Conservation (phyloP, 305 asterid species). For the Caryopteris hybrid region DNA sequence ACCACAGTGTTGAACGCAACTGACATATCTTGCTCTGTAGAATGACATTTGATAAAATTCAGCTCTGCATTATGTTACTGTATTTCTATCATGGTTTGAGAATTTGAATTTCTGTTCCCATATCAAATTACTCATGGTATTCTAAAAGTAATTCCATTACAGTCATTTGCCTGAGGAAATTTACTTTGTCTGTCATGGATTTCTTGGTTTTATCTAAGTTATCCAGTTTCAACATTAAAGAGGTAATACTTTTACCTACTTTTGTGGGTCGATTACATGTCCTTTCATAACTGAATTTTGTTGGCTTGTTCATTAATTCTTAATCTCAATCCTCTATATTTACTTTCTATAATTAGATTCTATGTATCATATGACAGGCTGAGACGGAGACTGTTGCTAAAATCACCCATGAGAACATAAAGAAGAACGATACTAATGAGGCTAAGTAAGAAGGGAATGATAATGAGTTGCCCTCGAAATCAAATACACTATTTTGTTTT, state of each 20-base stretch:
- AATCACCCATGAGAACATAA: constrained; percentile 74
- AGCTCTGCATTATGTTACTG: not conserved
- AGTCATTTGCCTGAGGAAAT: not conserved
- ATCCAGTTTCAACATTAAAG: not conserved
- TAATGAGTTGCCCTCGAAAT: not conserved
- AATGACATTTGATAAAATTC: not conserved
- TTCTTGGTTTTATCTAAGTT: not conserved
- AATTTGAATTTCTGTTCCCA: not conserved
- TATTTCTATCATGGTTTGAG: not conserved
- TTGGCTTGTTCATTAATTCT: not conserved
- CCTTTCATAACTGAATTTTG: not conserved
- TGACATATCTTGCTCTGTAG: not conserved
- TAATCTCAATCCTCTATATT: constrained; percentile 2
- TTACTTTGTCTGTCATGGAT: not conserved
- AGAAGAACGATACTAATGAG: constrained; percentile 79
- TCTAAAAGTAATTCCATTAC: not conserved
- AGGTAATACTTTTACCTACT: not conserved
- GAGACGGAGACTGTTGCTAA: constrained; percentile 90
- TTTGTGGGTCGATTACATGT: not conserved
- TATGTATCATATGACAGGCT: constrained; percentile 50
- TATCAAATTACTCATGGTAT: not conserved
- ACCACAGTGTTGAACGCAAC: not conserved
- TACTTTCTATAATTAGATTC: constrained; percentile 12
- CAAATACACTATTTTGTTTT: constrained; percentile 7
- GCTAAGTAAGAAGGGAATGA: constrained; percentile 63